Conservation (phyloP, 78 protist species). For the Ministeria vibrans region DNA sequence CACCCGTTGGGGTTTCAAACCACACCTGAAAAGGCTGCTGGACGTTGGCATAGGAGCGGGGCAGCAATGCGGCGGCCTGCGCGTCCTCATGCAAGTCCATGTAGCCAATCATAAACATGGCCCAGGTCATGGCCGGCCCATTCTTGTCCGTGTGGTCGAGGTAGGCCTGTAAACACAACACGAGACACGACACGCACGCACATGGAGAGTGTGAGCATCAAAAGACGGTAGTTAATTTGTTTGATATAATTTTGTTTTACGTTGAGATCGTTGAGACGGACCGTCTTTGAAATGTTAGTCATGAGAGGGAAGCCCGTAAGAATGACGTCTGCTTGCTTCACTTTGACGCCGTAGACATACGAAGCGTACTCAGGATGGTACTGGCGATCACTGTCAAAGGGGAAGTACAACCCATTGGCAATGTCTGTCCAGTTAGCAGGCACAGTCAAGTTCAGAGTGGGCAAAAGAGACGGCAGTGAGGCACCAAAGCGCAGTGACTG, state of each 20-base stretch:
- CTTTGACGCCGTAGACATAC: constrained; percentile 10
- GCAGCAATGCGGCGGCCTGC: constrained; percentile 1
- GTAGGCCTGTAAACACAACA: no score
- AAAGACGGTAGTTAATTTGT: no score
- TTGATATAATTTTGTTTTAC: no score
- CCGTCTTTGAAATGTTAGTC: neutral
- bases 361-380: constrained; percentile 20
- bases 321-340: constrained; percentile 51
- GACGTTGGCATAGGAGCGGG: neutral
- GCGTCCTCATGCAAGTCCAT: neutral
- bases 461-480: no score
- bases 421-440: no score
- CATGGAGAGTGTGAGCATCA: no score
- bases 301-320: constrained; percentile 29
- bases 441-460: neutral
- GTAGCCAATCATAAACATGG: constrained; percentile 23
- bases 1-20: constrained; percentile 11
- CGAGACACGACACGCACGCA: no score
- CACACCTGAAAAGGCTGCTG: constrained; percentile 1
- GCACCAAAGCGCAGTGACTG: no score
- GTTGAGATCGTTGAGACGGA: constrained; percentile 16
- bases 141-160: neutral
- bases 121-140: constrained; percentile 45
- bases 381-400: no score
- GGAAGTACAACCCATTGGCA: no score